Percentiles rank a stretch among this genome's conserved stretches.
These are phyloP conservation scores for Trichaptum fuscoviolaceum DNA, from an alignment of 768 basidiomycete genomes.

Conservation along the genomic window DNA sequence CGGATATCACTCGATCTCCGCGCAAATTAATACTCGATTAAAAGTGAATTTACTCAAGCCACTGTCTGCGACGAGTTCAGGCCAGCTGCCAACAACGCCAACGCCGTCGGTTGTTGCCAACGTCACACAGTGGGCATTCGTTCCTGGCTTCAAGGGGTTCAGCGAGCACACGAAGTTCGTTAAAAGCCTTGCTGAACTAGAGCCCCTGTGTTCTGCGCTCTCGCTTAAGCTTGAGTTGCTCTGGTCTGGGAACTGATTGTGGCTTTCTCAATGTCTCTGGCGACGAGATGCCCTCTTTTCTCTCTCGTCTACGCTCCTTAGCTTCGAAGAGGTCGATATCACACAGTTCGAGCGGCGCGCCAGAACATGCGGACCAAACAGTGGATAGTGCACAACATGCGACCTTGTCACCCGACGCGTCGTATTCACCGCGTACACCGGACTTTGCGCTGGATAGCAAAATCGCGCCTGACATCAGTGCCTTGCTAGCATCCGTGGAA, in stretches of 20 bases:
- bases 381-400: conserved; percentile 10
- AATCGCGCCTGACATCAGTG: conserved; percentile 20
- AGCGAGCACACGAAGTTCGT: background rate
- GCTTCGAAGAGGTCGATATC: conserved; percentile 6
- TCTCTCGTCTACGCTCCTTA: conserved; percentile 20
- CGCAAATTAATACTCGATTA: background rate
- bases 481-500: conserved; percentile 13
- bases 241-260: background rate
- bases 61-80: background rate
- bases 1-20: background rate
- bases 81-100: background rate
- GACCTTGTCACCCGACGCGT: conserved; percentile 5
- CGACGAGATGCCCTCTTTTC: conserved; percentile 19
- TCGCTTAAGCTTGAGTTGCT: background rate
- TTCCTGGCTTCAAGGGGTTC: background rate
- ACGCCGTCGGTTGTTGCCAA: background rate
- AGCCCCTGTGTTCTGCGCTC: background rate
- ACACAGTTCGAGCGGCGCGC: background rate
- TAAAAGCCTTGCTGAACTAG: background rate
- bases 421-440: background rate
- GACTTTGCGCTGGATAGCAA: conserved; percentile 14
- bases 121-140: background rate
- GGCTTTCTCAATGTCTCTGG: background rate
- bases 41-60: background rate
- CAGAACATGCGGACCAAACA: conserved; percentile 5